Evolutionary conservation across 1,284 basidiomycete species (phyloP), one percentile per base, ranked within the genome.

Genomic region (Apiotrichum porosum): DNA sequence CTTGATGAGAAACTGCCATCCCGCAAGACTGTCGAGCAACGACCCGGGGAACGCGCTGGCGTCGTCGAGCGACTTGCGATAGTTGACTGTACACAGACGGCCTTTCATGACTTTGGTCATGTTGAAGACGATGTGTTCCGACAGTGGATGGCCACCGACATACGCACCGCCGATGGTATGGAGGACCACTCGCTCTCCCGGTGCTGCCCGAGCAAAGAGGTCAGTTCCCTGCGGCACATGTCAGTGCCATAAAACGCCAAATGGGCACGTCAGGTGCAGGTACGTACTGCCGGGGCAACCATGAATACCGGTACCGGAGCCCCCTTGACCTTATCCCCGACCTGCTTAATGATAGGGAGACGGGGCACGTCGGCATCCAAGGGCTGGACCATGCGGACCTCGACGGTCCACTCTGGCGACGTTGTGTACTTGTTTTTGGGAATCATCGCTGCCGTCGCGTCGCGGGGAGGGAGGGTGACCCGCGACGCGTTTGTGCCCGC

Each of bases 151-250:
- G 14, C 48, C 51, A 18, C 30, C 12, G 19, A 42, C 37, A 22
- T 51, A 54, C n/a, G 45, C 52, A 4, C 52, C 52, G 13, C 52
- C 52, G 17, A 51, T 43, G 9, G 51, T 35, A 39, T 47, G 48
- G 42, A 51, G 35, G 19, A 54, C 26, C 1, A 31, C 40, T 24
- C 45, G 41, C 30, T 54, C 52, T 12, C 42, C 48, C 4, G 37
- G 30, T 13, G 22, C 18, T 1, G 52, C 52, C 22, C 26, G 36
- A 19, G 42, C 42, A 42, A 41, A 50, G 28, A 44, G 26, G 15
- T 51, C n/a, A n/a, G n/a, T 24, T 9, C 37, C 31, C 21, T 31
- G 8, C 9, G 39, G 18, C n/a, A 38, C 28, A 5, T 36, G 18
- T 42, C 12, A 12, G 19, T 18, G 23, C 17, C 26, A n/a, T n/a